Conservation (phyloP, 2,329 filamentous ascomycete species). For the Hyphodiscus sp. region DNA sequence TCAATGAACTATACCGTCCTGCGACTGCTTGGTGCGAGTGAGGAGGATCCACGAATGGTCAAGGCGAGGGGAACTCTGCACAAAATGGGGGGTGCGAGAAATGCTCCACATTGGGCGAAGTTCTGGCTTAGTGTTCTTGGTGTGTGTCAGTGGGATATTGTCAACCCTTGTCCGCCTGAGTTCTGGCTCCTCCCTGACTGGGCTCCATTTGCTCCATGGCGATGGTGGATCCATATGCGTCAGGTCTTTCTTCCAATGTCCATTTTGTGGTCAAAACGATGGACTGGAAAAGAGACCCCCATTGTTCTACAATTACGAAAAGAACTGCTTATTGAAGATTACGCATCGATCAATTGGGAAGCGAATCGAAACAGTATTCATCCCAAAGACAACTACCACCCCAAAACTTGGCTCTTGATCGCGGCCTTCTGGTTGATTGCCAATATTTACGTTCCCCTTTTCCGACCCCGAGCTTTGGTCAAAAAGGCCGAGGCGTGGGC, state of each 20-base stretch:
- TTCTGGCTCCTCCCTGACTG: slow-evolving; percentile 90
- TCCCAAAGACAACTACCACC: slow-evolving; percentile 80
- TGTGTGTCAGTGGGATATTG: slow-evolving; percentile 80
- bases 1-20: slow-evolving; percentile 79
- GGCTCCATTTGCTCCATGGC: slow-evolving; percentile 83
- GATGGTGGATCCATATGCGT: slow-evolving; percentile 99
- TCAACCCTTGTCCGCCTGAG: slow-evolving; percentile 91
- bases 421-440: slow-evolving; percentile 70
- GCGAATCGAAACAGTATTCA: slow-evolving; percentile 77
- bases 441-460: slow-evolving; percentile 72
- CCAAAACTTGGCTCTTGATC: slow-evolving; percentile 80
- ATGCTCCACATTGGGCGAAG: slow-evolving; percentile 92
- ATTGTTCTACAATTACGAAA: slow-evolving; percentile 66
- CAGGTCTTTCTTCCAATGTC: slow-evolving; percentile 92
- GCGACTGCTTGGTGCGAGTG: slow-evolving; percentile 73
- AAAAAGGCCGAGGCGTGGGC: slow-evolving; percentile 72
- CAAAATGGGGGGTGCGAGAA: slow-evolving; percentile 75
- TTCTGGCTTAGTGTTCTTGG: slow-evolving; percentile 87
- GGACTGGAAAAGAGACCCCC: slow-evolving; percentile 69
- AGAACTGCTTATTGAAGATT: slow-evolving; percentile 77
- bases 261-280: slow-evolving; percentile 79
- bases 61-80: slow-evolving; percentile 79
- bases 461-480: slow-evolving; percentile 60
- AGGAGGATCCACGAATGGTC: slow-evolving; percentile 78
- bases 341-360: slow-evolving; percentile 71